These are phyloP conservation scores for Cardamine chenopodiifolia DNA, from an alignment of 345 rosid species.

Conservation along the genomic window DNA sequence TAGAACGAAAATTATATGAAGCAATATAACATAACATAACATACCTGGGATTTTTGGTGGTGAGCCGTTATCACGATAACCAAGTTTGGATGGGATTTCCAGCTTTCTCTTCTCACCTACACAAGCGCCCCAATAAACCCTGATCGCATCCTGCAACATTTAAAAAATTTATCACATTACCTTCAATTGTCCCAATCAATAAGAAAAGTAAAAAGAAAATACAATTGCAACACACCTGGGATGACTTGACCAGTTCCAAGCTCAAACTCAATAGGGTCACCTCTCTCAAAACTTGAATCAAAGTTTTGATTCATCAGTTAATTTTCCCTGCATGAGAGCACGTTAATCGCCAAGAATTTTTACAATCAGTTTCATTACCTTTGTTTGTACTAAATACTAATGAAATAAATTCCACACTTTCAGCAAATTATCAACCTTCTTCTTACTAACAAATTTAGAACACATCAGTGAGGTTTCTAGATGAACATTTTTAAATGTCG, in stretches of 20 bases:
- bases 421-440: too few species aligned
- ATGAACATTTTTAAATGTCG: too few species aligned
- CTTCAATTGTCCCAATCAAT: neutral
- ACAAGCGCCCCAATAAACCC: constrained; percentile 82
- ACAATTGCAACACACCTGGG: constrained; percentile 59
- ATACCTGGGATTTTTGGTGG: constrained; percentile 96
- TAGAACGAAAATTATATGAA: neutral
- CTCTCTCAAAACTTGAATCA: constrained; percentile 97
- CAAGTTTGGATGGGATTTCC: constrained; percentile 92
- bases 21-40: neutral
- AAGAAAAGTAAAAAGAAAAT: too few species aligned
- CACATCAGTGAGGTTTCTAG: too few species aligned
- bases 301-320: constrained; percentile 94
- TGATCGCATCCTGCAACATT: constrained; percentile 90
- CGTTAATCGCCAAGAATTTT: neutral
- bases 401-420: neutral
- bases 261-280: constrained; percentile 94
- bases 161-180: neutral
- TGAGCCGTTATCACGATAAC: constrained; percentile 87
- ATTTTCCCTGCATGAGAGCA: constrained; percentile 63
- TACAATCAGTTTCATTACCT: neutral
- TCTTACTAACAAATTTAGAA: too few species aligned
- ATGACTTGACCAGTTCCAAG: constrained; percentile 96
- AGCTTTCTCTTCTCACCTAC: constrained; percentile 93
- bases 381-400: neutral